Base-by-base conservation (phyloP, 306 rosid genomes). In the Begonia peltatifolia region DNA sequence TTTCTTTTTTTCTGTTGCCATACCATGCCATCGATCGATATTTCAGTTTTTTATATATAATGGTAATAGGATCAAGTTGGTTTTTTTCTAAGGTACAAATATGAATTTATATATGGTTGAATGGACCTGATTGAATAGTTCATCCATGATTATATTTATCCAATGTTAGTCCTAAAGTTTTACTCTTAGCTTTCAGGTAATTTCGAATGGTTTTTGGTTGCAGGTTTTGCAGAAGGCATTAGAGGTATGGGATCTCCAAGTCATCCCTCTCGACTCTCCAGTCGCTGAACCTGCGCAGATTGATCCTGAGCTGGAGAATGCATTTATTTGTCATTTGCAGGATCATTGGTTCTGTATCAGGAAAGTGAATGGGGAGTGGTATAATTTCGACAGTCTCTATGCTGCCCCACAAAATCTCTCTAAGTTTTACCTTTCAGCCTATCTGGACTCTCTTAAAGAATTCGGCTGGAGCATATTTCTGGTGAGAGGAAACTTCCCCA, bases 281-380 rank as follows among this genome's bases (percentile, higher is more conserved):
- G 81, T 86, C 66, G 99, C 99, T 10, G 99, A 83, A 72, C 95
- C 94, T 51, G 99, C 99, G 50, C 99, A 86, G 71, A 81, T 92
- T 42, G 99, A 92, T 64, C 99, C 96, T 14, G 96, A 86, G 73
- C 76, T 73, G 48, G 96, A 83, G 69, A 86, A 71, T 71, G 99
- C 93, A 52, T 92, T 86, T 58, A 92, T 92, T 50, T 92, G 96
- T 72, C 99, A 92, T 71, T 66, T 92, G 67, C 96, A 86, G 47
- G 87, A 92, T 51, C 99, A 92, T 56, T 92, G 99, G 99, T 92
- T 92, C 77, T 92, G 99, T 58, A 92, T 92, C 55, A 81, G 94
- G 52, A 92, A 86, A 70, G 96, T 86, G 67, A 92, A 67, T 42
- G 78, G 94, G 47, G 96, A 92, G 68, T 92, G 99, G 99, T 92